Evolutionary conservation across 2,329 filamentous ascomycete genomes (phyloP), one percentile per base, ranked within the genome.

Genomic region (Fusarium sp.): DNA sequence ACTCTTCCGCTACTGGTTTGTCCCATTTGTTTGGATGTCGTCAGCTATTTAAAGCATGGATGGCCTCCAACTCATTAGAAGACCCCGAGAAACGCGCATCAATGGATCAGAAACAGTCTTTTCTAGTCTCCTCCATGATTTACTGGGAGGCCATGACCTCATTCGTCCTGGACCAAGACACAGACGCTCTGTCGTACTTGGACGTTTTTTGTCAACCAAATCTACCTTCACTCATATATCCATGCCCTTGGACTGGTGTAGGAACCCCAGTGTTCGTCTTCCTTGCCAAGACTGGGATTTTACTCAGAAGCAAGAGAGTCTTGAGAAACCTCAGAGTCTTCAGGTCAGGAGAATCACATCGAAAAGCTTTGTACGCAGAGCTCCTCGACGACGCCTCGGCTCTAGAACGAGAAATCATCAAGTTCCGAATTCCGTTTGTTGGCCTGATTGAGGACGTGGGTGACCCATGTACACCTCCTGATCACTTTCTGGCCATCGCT

Each of bases 131-230:
- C 1, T 76, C 66, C 0, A 74, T 76, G 66, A 42, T 76, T 0
- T 76, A 74, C 24, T 76, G 69, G 73, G 73, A 76, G 20, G 66
- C 66, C 7, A 68, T 76, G 71, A 47, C 38, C 1, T 66, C 74
- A 0, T 76, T 71, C 13, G 20, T 76, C 0, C n/a, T 72, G 5
- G 73, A 76, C 16, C 73, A 74, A 27, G 38, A 69, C 1, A 40
- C 52, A 4, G 38, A 54, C 4, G 52, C 47, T 1, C 6, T 74
- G 4, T 72, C 69, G 3, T 69, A 76, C 24, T 62, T 76, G 2
- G 64, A 71, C 13, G n/a, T 31, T 1, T 69, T 74, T 13, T 34
- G 54, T 8, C 13, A 11, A 20, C 45, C 57, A 7, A 24, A 11
- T 3, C 20, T 37, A 0, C 1, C 24, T 0, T 45, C 50, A 4